phyloP scores from a whole-genome alignment of 768 basidiomycete genomes.

The Boletus sp. region DNA sequence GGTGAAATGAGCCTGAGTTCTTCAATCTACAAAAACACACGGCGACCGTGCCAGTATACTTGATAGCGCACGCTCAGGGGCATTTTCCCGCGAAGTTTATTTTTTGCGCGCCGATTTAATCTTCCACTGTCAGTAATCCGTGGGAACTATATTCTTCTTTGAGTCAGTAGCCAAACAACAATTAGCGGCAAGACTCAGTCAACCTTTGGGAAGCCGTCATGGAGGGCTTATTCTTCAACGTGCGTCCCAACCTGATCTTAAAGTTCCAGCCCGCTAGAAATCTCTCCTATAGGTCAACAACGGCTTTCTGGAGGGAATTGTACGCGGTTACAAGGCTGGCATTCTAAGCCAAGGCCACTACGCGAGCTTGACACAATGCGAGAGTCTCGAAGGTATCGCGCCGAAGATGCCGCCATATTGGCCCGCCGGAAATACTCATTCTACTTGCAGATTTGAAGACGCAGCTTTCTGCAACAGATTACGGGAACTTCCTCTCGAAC shows the following conservation, averaged over 20 bases:
- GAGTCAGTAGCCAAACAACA: neutral
- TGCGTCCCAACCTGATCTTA: slow-evolving; percentile 33
- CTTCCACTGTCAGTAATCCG: neutral
- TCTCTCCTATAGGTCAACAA: slow-evolving; percentile 54
- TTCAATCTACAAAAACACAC: too few relatives aligned
- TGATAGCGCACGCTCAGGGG: too few relatives aligned
- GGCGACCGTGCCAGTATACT: too few relatives aligned
- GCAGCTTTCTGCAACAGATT: slow-evolving; percentile 94
- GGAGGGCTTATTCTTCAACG: slow-evolving; percentile 92
- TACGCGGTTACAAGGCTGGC: slow-evolving; percentile 92
- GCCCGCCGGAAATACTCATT: slow-evolving; percentile 2
- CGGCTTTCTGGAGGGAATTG: slow-evolving; percentile 80
- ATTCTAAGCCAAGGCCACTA: slow-evolving; percentile 89
- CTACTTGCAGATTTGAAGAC: slow-evolving; percentile 81
- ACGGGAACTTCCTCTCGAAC: slow-evolving; percentile 97
- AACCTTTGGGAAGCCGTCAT: slow-evolving; percentile 39
- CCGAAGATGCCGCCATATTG: neutral
- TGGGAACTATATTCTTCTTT: slow-evolving; percentile 23
- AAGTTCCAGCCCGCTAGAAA: neutral
- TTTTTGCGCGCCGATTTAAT: neutral
- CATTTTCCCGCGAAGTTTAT: too few relatives aligned
- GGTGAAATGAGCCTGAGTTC: neutral
- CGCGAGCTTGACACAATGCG: slow-evolving; percentile 93
- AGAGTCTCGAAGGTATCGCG: slow-evolving; percentile 84
- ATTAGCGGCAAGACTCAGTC: neutral